These are phyloP conservation scores for Inga oerstediana DNA, from an alignment of 306 rosid species.

Conservation along the genomic window DNA sequence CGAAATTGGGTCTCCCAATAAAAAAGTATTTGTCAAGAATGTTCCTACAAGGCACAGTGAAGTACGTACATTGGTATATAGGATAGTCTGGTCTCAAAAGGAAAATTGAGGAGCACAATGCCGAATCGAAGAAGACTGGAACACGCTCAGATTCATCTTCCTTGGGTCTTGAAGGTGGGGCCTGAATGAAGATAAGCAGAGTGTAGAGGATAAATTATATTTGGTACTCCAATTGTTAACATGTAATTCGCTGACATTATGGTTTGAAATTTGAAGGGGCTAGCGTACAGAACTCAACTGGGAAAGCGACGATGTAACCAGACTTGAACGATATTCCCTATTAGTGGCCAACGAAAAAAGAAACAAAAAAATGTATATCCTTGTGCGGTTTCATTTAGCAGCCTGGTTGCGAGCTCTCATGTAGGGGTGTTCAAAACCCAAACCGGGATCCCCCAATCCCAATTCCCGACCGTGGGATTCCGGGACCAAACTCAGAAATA, in stretches of 20 bases:
- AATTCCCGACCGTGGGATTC: no score
- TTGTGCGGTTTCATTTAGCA: neutral
- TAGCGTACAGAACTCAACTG: neutral
- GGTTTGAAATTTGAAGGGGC: neutral
- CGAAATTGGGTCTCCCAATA: conserved; percentile 62
- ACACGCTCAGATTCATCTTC: neutral
- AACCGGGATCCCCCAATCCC: no score
- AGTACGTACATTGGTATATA: conserved; percentile 10
- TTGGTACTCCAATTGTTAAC: neutral
- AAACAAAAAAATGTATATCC: no score
- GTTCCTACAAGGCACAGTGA: conserved; percentile 1
- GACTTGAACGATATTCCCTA: neutral
- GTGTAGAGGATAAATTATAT: neutral
- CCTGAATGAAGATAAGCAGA: neutral
- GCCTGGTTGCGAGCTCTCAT: neutral
- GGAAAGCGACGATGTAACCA: neutral
- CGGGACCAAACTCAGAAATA: no score
- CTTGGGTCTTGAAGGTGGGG: conserved; percentile 10
- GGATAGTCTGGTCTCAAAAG: neutral
- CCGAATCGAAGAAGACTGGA: neutral
- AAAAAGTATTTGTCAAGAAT: conserved; percentile 21
- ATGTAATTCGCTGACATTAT: neutral
- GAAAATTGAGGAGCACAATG: neutral
- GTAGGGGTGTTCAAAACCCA: neutral
- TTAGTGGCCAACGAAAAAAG: neutral